Evolutionary conservation across 2,329 filamentous ascomycete species (phyloP).

Genomic region (Diaporthe citriasiana): DNA sequence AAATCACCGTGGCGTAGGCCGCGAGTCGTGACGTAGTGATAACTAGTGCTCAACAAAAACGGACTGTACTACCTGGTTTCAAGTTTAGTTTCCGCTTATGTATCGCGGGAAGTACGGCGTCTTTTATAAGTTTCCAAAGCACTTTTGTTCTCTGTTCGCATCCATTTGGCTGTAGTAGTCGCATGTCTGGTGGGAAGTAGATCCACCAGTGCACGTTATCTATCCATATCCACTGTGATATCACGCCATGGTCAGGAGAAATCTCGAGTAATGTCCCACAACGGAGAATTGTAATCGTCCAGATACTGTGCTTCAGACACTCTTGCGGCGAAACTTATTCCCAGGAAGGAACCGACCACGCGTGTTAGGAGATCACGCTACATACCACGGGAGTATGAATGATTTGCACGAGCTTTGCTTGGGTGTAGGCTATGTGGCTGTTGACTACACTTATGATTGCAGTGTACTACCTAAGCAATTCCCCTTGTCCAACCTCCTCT

Average conservation of each 20-base stretch:
- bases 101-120: neutral
- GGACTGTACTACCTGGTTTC: neutral
- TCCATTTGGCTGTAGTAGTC: neutral
- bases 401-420: neutral
- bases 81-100: neutral
- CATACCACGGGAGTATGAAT: neutral
- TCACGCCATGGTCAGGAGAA: constrained; percentile 28
- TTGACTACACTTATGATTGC: too few relatives aligned
- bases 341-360: neutral
- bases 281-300: neutral
- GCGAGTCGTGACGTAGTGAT: constrained; percentile 29
- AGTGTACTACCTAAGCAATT: too few relatives aligned
- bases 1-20: neutral
- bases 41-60: constrained; percentile 7
- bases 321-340: neutral
- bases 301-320: neutral
- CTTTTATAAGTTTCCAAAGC: neutral
- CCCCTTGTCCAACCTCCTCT: too few relatives aligned
- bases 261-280: constrained; percentile 12
- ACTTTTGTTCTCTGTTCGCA: neutral
- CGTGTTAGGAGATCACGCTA: neutral
- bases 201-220: neutral
- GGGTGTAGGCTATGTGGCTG: neutral
- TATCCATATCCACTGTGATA: neutral
- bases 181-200: neutral